Conservation (phyloP, 2,329 filamentous ascomycete genomes). For the Aureobasidium sp. region DNA sequence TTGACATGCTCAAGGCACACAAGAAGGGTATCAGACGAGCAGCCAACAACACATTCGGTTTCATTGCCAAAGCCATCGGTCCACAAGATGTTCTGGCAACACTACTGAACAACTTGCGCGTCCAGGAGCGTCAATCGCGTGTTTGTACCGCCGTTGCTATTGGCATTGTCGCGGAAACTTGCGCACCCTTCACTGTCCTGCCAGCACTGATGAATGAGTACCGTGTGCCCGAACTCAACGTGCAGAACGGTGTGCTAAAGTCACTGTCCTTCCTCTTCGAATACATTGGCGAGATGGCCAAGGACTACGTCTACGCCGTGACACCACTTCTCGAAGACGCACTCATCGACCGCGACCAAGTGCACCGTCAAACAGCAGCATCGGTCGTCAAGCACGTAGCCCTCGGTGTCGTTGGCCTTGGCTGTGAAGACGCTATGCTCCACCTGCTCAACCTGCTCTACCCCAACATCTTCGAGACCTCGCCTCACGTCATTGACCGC, state of each 20-base stretch:
- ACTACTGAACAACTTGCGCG: slow-evolving; percentile 88
- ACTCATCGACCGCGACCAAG: slow-evolving; percentile 94
- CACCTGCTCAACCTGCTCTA: slow-evolving; percentile 93
- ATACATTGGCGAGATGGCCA: slow-evolving; percentile 98
- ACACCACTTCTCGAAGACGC: slow-evolving; percentile 93
- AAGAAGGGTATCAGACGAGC: slow-evolving; percentile 98
- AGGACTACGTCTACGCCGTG: slow-evolving; percentile 98
- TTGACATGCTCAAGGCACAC: slow-evolving; percentile 99
- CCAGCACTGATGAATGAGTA: slow-evolving; percentile 99
- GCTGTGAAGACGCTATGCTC: slow-evolving; percentile 97
- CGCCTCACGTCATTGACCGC: slow-evolving; percentile 94
- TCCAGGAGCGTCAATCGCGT: slow-evolving; percentile 94
- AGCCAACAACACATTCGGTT: slow-evolving; percentile 98
- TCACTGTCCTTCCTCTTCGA: slow-evolving; percentile 95
- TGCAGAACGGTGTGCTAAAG: slow-evolving; percentile 97
- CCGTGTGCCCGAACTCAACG: slow-evolving; percentile 93
- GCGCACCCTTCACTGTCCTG: slow-evolving; percentile 96
- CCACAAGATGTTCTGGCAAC: slow-evolving; percentile 95
- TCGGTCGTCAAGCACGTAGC: slow-evolving; percentile 97
- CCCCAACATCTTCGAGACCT: slow-evolving; percentile 96
- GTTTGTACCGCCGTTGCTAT: slow-evolving; percentile 98
- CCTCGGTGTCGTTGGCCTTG: slow-evolving; percentile 90
- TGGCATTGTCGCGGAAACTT: slow-evolving; percentile 96
- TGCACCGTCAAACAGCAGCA: slow-evolving; percentile 92
- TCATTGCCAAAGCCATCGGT: slow-evolving; percentile 98